Evolutionary conservation across 371 early-diverging fungal species (phyloP), one percentile per base, ranked within the genome.

Genomic region (Syncephalastrum racemosum): DNA sequence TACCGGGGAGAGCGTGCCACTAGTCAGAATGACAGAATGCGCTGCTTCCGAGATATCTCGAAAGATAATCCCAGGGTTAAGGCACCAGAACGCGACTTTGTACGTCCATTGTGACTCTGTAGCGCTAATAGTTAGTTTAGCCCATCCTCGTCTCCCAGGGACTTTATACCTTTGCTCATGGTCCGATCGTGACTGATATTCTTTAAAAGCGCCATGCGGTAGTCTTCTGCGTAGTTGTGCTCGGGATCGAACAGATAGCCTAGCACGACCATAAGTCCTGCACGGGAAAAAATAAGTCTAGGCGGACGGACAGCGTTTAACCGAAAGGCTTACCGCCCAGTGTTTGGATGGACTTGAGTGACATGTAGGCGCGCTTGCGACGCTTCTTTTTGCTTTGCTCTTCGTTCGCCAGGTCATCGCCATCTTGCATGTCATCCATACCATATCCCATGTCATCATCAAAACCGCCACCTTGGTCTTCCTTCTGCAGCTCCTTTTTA

Each of bases 1-100:
- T 62, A 75, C 82, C 0, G 95, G 95, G 3, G 92, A 84, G 16
- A 94, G 78, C 1, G 94, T 94, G 13, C 94, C 94, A 64, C 91
- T 91, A 1, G 92, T 86, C n/a, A 94, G 68, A n/a, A 91, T 75
- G 20, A 94, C 75, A 0, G 92, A 87, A 7, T 78, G 73, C 2
- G 83, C 64, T 4, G 55, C 19, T 8, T 66, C 51, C 2, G 77
- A 56, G 19, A 90, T 65, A n/a, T 80, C 71, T 5, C 59, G 62
- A 59, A 90, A 88, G 8, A 83, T 69, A 12, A 88, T 64, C 6
- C 82, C 87, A 1, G 90, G 85, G 52, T 85, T 87, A 18, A 87
- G 60, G 49, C 87, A 84, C 65, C 71, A 80, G 46, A 77, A 80
- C 22, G 61, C 67, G 48, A 80, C 45, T 39, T 62, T 60, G 43